Base-by-base conservation (phyloP, 257 asterid species). In the Echium plantagineum region DNA sequence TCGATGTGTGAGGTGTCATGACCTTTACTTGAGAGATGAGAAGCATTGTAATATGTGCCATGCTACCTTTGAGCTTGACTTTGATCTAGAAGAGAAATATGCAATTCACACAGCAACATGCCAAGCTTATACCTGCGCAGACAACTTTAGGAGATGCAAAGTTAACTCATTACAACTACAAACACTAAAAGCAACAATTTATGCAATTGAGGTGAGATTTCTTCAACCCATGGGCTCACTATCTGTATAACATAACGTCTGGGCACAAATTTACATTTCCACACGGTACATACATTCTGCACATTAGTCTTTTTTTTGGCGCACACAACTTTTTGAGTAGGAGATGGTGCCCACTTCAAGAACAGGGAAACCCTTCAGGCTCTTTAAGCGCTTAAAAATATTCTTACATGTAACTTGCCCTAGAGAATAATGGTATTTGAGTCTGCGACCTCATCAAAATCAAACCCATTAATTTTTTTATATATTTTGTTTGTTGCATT, bases 21-120 rank as follows among this genome's bases (percentile, higher is more conserved):
- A 93, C 70, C 91, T 93, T 32, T 93, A 84, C 62, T 89, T 95
- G 96, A 83, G 89, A 80, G 96, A 89, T 19, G 97, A 93, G 83
- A 93, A 81, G 75, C 99, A 93, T 79, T 93, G 99, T 76, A 85
- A 75, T 68, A 62, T 86, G 69, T 93, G 99, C 62, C 99, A 93
- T 80, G 74, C 85, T 55, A 93, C 99, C 46, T 89, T 93, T 68
- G 97, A 86, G 84, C 97, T 93, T 72, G 90, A 79, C 75, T 89
- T 93, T 77, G 94, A 86, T 77, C 71, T 77, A 42, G 99, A 93
- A 69, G 99, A 89, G 75, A 83, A 78, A 79, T 93, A 89, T 67
- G 85, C 96, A 22, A 66, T 89, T 74, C 99, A 93, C 79, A 69
- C 75, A 59, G 99, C 96, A 58, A 72, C 85, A 59, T 93, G 99